Base-by-base conservation (phyloP, 805 yeast species). In the Candida arabinofermentans region DNA sequence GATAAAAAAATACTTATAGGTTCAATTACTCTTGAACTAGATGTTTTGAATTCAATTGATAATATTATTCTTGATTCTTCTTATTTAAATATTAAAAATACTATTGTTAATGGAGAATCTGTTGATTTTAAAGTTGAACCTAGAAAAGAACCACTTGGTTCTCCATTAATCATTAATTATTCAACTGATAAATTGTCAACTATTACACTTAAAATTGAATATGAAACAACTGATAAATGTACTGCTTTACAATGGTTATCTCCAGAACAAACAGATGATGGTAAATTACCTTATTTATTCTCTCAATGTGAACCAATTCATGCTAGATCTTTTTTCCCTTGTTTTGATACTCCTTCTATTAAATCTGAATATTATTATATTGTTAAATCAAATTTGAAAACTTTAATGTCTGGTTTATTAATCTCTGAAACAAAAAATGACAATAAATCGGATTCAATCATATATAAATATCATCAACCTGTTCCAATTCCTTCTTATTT, bases 241-340 rank as follows among this genome's bases (percentile, higher is more conserved):
- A 86, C 96, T 1, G 96, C 96, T 3, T 67, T 88, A 46, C 96
- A 89, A 62, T 89, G 93, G 80, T 67, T 89, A 40, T 77, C 75
- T n/a, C 79, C 81, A 27, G 78, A 72, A 40, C 85, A 81, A 52
- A 84, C 95, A 8, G 80, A 80, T 36, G 95, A 90, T 14, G 76
- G 80, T 46, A 74, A 73, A 32, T 70, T 71, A 21, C 88, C 87
- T 1, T 83, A 78, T 61, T 70, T 89, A 43, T 89, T 88, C 61
- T 86, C 96, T 9, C 96, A 89, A 65, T 77, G 95, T 58, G 95
- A 89, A 66, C 89, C 96, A 27, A 88, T 86, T 49, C 96, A 89
- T 57, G 93, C 96, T 6, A 74, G 96, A 55, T 77, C 91, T 13
- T 71, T 88, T 56, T 82, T 85, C 66, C 96, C 96, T 8, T 85